Evolutionary conservation across 1,284 basidiomycete genomes (phyloP).

Genomic region (Heterobasidion irregulare): DNA sequence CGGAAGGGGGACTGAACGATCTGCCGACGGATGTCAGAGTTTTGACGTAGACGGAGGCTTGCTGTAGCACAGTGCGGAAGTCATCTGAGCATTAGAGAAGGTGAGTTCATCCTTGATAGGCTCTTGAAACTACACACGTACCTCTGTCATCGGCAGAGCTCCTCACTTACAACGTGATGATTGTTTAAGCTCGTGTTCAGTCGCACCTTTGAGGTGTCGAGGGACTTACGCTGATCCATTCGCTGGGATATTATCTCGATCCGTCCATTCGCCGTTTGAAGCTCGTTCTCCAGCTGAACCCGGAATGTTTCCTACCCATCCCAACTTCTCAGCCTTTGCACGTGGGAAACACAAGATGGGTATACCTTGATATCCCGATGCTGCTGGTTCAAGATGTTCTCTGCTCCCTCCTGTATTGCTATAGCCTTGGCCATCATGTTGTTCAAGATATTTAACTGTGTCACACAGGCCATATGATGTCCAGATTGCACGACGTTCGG

Average conservation of each 20-base stretch:
- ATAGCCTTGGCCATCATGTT: conserved; percentile 63
- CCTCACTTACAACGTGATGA: conserved; percentile 1
- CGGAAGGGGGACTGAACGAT: conserved; percentile 32
- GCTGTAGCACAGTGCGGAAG: conserved; percentile 59
- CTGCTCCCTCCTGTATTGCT: conserved; percentile 80
- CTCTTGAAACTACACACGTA: conserved; percentile 4
- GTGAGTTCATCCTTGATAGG: neutral
- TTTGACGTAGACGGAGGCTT: conserved; percentile 47
- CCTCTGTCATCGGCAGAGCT: conserved; percentile 19
- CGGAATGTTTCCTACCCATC: conserved; percentile 51
- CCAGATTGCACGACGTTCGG: neutral
- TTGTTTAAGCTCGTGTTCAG: neutral
- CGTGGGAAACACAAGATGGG: conserved; percentile 2
- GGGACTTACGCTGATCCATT: conserved; percentile 51
- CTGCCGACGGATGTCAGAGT: conserved; percentile 40
- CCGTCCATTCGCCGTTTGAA: conserved; percentile 62
- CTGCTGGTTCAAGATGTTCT: conserved; percentile 68
- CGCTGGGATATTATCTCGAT: conserved; percentile 58
- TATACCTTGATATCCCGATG: conserved; percentile 37
- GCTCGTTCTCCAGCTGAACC: conserved; percentile 67
- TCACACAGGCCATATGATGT: neutral
- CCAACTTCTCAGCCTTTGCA: conserved; percentile 7
- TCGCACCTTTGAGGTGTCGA: neutral
- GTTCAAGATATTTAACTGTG: conserved; percentile 58
- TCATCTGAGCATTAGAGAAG: conserved; percentile 37